Evolutionary conservation across 2,329 filamentous ascomycete species (phyloP), one percentile per base, ranked within the genome.

Genomic region (Xylaria arbuscula): DNA sequence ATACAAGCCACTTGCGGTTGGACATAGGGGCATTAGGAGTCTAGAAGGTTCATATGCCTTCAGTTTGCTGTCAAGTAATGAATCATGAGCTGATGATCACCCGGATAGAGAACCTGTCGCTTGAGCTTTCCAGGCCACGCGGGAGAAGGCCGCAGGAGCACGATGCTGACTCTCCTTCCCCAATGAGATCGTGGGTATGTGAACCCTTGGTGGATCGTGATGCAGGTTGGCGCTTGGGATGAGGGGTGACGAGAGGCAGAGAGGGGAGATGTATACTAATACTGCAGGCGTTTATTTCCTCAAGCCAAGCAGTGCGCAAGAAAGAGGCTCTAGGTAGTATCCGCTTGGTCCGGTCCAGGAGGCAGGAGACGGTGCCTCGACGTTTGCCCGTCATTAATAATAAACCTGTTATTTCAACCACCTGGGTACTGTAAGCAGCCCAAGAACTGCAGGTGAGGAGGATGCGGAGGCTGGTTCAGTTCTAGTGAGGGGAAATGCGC

Each of bases 211-310:
- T 71, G 69, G 67, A 71, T 66, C 69, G 67, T 62, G 69, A 70
- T 71, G 69, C 67, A 66, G 56, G 69, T 63, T 61, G 67, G 69
- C 69, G 69, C 66, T 62, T 70, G 64, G 28, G 61, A 62, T 61
- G 67, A 64, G 60, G 65, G 50, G 58, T 40, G 19, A 62, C 55
- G 53, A 40, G 40, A n/a, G n/a, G n/a, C n/a, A n/a, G n/a, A n/a
- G n/a, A n/a, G n/a, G n/a, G n/a, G n/a, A n/a, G n/a, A n/a, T n/a
- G n/a, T n/a, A n/a, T n/a, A n/a, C n/a, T n/a, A n/a, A n/a, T n/a
- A n/a, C n/a, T n/a, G n/a, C n/a, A n/a, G 68, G 68, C 68, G 68
- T 64, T 64, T 68, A 65, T 65, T 56, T 55, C 38, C 8, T 54
- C 50, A 17, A 53, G 28, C 50, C n/a, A n/a, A 47, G 45, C 11